phyloP scores from a whole-genome alignment of 768 basidiomycete species.

The Amanita pseudoporphyria region DNA sequence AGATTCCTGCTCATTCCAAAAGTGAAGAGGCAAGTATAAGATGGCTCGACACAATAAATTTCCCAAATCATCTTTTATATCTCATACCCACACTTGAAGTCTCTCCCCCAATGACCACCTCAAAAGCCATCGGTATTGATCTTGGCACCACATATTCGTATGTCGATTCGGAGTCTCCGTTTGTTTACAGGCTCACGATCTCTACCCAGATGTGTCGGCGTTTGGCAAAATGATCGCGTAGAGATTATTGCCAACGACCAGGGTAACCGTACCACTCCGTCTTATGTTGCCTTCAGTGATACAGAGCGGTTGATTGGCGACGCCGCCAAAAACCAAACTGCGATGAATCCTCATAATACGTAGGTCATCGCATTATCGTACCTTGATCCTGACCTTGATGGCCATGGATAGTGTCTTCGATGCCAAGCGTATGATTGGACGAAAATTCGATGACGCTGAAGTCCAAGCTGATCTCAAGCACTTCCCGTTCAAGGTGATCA shows the following conservation, averaged over 20 bases:
- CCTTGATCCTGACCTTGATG: neutral
- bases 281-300: conserved; percentile 92
- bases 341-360: conserved; percentile 97
- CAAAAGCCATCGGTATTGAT: conserved; percentile 88
- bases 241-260: conserved; percentile 97
- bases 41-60: conserved; percentile 12
- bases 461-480: conserved; percentile 82
- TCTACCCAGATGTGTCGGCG: conserved; percentile 82
- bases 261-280: conserved; percentile 92
- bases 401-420: conserved; percentile 70
- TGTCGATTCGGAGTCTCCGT: conserved; percentile 18
- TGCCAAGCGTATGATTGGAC: conserved; percentile 95
- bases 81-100: conserved; percentile 10
- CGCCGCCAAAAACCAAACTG: conserved; percentile 98
- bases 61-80: conserved; percentile 13
- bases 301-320: conserved; percentile 97
- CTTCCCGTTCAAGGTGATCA: conserved; percentile 90
- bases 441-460: conserved; percentile 79
- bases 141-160: conserved; percentile 91
- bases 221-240: conserved; percentile 99
- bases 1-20: conserved; percentile 32
- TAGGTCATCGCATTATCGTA: conserved; percentile 19
- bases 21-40: conserved; percentile 22
- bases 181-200: conserved; percentile 9
- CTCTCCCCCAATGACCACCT: conserved; percentile 34